These are phyloP conservation scores for Leccinum imitatum DNA, from an alignment of 768 basidiomycete genomes.

Conservation along the genomic window DNA sequence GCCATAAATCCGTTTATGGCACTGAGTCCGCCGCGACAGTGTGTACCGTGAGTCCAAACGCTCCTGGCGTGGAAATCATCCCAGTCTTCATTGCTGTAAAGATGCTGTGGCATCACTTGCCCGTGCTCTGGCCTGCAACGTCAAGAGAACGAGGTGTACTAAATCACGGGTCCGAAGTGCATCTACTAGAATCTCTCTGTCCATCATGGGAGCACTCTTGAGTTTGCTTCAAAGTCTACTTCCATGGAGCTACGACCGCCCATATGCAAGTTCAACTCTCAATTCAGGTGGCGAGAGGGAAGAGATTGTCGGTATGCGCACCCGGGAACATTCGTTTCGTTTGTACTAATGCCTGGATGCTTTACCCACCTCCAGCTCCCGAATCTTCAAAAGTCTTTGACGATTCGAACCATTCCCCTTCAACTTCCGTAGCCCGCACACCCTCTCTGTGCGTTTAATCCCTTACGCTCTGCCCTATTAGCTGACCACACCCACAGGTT, in stretches of 20 bases:
- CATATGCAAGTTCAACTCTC: neutral
- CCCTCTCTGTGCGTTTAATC: neutral
- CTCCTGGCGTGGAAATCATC: too few species aligned
- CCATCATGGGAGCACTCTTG: neutral
- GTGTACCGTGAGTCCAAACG: too few species aligned
- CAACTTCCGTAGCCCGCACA: neutral
- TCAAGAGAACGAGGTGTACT: neutral
- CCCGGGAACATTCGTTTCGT: neutral
- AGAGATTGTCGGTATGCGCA: neutral
- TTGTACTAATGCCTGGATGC: neutral
- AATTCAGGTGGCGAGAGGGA: neutral
- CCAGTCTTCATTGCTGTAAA: neutral
- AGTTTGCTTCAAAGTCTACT: neutral
- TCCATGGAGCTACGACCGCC: neutral
- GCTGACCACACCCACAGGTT: constrained; percentile 15
- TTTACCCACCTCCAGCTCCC: neutral
- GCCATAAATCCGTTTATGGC: neutral
- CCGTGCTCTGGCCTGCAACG: neutral
- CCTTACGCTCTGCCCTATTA: too few species aligned
- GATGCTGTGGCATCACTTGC: neutral
- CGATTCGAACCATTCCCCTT: neutral
- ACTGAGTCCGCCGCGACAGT: neutral
- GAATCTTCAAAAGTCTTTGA: neutral
- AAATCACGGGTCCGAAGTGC: neutral
- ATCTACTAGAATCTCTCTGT: neutral